Evolutionary conservation across 2,329 filamentous ascomycete genomes (phyloP).

Genomic region (Furcasterigmium sp.): DNA sequence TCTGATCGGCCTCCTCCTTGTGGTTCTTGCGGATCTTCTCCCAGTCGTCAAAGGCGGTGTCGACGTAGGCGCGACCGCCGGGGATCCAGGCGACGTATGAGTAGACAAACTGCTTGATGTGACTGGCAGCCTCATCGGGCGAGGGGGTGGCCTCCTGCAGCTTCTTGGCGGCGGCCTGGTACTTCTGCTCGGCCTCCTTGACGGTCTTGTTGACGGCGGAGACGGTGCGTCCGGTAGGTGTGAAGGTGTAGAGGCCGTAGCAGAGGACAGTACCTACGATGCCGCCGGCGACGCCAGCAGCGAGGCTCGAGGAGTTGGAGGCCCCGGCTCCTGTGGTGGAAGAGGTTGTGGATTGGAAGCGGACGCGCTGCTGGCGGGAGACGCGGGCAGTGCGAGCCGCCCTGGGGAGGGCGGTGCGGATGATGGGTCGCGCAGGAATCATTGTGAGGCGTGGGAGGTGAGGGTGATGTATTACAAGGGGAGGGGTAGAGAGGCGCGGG

Average conservation of each 20-base stretch:
- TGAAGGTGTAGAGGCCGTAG: constrained; percentile 37
- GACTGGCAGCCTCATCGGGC: constrained; percentile 60
- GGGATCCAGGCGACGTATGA: constrained; percentile 69
- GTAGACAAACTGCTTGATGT: constrained; percentile 60
- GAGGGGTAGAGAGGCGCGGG: background rate
- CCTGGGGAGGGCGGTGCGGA: constrained; percentile 19
- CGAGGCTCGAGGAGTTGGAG: constrained; percentile 26
- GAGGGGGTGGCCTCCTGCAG: constrained; percentile 58
- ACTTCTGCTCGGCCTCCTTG: constrained; percentile 54
- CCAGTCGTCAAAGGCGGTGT: constrained; percentile 64
- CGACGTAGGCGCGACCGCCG: constrained; percentile 63
- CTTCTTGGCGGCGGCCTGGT: constrained; percentile 54
- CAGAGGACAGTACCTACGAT: constrained; percentile 34
- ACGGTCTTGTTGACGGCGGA: constrained; percentile 39
- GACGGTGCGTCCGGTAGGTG: constrained; percentile 34
- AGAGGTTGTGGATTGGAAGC: constrained; percentile 35
- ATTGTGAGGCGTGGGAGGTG: constrained; percentile 14
- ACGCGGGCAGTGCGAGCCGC: constrained; percentile 18
- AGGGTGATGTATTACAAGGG: background rate
- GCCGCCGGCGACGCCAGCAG: constrained; percentile 34
- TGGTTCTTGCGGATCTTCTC: constrained; percentile 64
- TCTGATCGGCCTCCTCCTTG: constrained; percentile 62
- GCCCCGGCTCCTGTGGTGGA: constrained; percentile 17
- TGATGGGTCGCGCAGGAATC: constrained; percentile 23
- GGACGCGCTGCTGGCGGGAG: constrained; percentile 22